These are phyloP conservation scores for Fraxinus velutina DNA, from an alignment of 305 asterid species.

Conservation along the genomic window DNA sequence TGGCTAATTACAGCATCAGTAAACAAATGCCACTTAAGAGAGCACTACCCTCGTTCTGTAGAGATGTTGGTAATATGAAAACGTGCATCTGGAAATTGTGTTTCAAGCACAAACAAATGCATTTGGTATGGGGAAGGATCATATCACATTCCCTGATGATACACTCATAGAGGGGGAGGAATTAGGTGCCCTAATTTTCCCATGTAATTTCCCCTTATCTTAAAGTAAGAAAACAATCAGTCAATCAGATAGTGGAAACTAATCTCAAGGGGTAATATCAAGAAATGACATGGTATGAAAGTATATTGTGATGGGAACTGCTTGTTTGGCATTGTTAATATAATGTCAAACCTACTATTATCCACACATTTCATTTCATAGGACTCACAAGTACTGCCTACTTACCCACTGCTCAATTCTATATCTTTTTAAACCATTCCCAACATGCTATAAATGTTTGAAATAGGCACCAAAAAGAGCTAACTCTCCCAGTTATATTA, in stretches of 20 bases:
- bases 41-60: not conserved
- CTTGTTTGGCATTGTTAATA: not conserved
- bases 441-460: not conserved
- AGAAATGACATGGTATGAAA: not conserved
- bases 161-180: not conserved
- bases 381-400: not conserved
- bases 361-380: not conserved
- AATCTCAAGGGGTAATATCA: not conserved
- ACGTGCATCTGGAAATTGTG: not conserved
- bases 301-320: not conserved
- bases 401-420: not conserved
- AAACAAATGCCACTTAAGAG: not conserved
- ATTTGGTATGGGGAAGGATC: not conserved
- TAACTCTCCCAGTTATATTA: not conserved
- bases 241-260: not conserved
- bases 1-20: not conserved
- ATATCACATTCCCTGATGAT: not conserved
- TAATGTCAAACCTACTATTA: not conserved
- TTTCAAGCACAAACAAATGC: not conserved
- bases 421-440: not conserved
- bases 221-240: not conserved
- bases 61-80: not conserved
- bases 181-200: not conserved
- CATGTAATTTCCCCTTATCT: not conserved
- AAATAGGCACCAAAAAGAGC: not conserved